phyloP scores from a whole-genome alignment of 306 rosid species.

The Quercus agrifolia region DNA sequence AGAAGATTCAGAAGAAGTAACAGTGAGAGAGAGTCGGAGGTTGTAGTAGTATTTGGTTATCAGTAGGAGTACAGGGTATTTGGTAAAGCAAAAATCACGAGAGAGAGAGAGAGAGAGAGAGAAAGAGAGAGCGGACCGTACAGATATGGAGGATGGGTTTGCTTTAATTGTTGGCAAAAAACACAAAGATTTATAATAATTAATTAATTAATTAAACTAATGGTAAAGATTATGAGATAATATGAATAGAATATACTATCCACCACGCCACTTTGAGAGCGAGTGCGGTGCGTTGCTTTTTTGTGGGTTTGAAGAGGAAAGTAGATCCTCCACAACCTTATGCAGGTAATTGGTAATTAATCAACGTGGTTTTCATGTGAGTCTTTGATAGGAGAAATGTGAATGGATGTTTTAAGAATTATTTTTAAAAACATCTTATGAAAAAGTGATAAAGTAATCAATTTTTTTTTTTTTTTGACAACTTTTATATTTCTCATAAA shows the following conservation, averaged over 20 bases:
- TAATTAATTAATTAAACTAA: neutral
- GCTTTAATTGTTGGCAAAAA: constrained; percentile 48
- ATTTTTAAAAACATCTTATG: no score
- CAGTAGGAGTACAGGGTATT: neutral
- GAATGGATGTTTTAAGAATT: rapidly evolving
- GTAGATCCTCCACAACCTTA: neutral
- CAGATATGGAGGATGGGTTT: constrained; percentile 16
- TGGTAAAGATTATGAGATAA: neutral
- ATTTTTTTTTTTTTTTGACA: no score
- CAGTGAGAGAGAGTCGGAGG: constrained; percentile 3
- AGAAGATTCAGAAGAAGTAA: constrained; percentile 30
- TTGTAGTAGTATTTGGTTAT: neutral
- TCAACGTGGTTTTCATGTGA: no score
- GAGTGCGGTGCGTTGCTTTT: neutral
- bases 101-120: neutral
- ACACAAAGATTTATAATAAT: neutral
- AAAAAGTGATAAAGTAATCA: no score
- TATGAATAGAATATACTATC: neutral
- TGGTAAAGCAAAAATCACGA: constrained; percentile 7
- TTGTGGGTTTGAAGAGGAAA: neutral
- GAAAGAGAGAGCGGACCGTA: constrained; percentile 1
- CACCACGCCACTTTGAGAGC: neutral
- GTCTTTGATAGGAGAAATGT: no score
- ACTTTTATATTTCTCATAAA: no score
- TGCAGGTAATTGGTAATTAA: neutral